phyloP scores from a whole-genome alignment of 352 stramenopile species.

The Phytopythium litorale region DNA sequence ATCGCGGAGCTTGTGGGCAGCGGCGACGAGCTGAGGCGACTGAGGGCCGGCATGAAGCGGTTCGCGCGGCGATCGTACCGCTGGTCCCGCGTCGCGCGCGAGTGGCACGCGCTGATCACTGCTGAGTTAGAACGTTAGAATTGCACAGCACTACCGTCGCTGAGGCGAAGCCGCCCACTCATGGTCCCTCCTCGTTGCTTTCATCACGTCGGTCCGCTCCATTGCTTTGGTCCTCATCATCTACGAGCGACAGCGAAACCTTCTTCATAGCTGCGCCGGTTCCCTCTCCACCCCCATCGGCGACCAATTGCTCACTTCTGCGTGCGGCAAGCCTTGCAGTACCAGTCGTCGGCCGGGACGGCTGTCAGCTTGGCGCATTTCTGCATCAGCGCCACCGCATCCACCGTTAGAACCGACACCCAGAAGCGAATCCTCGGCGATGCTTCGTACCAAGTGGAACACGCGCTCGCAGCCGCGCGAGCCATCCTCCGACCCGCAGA shows the following conservation, averaged over 20 bases:
- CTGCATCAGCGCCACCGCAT: conserved; percentile 28
- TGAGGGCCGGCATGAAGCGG: conserved; percentile 52
- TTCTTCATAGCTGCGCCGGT: not conserved
- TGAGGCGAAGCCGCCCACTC: not conserved
- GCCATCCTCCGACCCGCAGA: conserved; percentile 86
- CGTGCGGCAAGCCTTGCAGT: conserved; percentile 72
- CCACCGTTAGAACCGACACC: not conserved
- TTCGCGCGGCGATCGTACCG: conserved; percentile 49
- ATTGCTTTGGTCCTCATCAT: not conserved
- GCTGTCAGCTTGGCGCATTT: conserved; percentile 80
- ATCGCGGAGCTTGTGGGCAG: conserved; percentile 36
- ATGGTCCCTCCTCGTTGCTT: not conserved
- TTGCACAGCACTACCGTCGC: not conserved
- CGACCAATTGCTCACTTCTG: conserved; percentile 10
- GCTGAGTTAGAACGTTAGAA: conserved; percentile 1
- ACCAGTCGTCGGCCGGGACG: conserved; percentile 87
- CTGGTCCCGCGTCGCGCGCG: conserved; percentile 45
- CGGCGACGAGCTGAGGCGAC: conserved; percentile 14
- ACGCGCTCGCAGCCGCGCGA: conserved; percentile 82
- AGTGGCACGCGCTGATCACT: conserved; percentile 53
- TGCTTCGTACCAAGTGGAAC: conserved; percentile 75
- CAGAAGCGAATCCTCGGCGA: not conserved
- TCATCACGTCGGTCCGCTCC: not conserved
- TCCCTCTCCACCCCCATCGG: not conserved
- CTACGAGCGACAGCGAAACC: not conserved